A percentile compares a stretch with the other conserved stretches of the same genome.
Evolutionary conservation across 306 rosid species (phyloP).

Genomic region (Dicorynia guianensis): DNA sequence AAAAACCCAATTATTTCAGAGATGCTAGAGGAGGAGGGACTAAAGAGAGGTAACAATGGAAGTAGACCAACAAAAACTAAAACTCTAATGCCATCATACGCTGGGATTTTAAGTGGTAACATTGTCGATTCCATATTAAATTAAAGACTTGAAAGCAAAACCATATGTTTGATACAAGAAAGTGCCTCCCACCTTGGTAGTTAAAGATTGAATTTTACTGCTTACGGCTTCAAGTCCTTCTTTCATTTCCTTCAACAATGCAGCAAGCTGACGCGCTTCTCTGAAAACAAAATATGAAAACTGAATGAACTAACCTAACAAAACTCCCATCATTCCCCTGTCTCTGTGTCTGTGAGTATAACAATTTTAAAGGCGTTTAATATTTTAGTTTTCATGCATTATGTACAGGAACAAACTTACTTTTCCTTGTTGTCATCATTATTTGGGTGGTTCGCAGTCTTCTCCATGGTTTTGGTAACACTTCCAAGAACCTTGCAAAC

Average conservation of each 20-base stretch:
- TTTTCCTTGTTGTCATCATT: conserved; percentile 13
- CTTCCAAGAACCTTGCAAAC: neutral
- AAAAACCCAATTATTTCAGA: neutral
- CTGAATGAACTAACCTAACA: conserved; percentile 5
- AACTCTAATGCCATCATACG: neutral
- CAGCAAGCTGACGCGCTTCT: conserved; percentile 65
- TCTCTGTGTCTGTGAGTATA: neutral
- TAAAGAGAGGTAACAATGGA: neutral
- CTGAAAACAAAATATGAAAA: conserved; percentile 40
- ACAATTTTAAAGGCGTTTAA: neutral
- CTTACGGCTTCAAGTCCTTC: conserved; percentile 71
- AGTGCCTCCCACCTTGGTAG: conserved; percentile 60
- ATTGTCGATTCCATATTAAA: neutral
- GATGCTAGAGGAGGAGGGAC: neutral
- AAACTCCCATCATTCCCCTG: neutral
- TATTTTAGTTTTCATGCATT: neutral
- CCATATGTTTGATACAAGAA: neutral
- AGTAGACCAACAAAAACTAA: conserved; percentile 2
- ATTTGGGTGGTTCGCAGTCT: conserved; percentile 1
- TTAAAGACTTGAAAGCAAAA: neutral
- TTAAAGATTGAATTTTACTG: conserved; percentile 71
- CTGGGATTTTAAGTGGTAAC: neutral
- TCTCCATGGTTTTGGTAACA: conserved; percentile 35
- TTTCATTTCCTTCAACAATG: conserved; percentile 82
- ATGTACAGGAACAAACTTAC: conserved; percentile 32